Evolutionary conservation across 805 yeast genomes (phyloP), one percentile per base, ranked within the genome.

Genomic region (Metschnikowia drakensbergensis): DNA sequence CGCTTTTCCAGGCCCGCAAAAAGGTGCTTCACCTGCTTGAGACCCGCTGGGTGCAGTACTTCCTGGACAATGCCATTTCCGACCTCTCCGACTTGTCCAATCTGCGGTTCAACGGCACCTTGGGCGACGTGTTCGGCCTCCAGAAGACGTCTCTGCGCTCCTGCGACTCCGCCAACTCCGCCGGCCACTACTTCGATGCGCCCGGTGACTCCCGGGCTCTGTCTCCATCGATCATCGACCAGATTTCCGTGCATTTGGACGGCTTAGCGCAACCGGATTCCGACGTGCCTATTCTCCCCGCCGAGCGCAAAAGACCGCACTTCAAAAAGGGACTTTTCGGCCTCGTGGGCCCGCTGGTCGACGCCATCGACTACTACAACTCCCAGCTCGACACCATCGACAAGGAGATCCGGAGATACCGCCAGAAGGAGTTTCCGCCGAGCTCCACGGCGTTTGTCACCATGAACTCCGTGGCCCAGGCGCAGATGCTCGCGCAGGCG

Each of bases 401-500:
- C 59, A 79, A 75, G 45, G 84, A 84, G 57, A 90, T 92, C 42
- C 40, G 62, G 5, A 69, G 74, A 27, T 87, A 92, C 1, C 76
- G 96, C 46, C 71, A 68, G 29, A 75, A 83, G 45, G 86, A 85
- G 53, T 88, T 83, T 59, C 81, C 88, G 0, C 85, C 96, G 0
- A 88, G 96, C 0, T 89, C 95, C 28, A 85, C 92, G 0, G 97
- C 98, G 0, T 92, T 92, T 66, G 82, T 92, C 6, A 94, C 98
- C 0, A 87, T 92, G 96, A 92, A 88, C 54, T 80, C 94, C 0
- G 97, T 90, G 3, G 96, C 97, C 0, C 84, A 90, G 55, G 97
- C 98, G 2, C 99, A 92, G 64, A 85, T 90, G 88, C 84, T 94
- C 28, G 97, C 97, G 0, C 99, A 94, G 64, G 94, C 97, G 0